phyloP scores from a whole-genome alignment of 257 asterid species.

The Solanum dulcamara region DNA sequence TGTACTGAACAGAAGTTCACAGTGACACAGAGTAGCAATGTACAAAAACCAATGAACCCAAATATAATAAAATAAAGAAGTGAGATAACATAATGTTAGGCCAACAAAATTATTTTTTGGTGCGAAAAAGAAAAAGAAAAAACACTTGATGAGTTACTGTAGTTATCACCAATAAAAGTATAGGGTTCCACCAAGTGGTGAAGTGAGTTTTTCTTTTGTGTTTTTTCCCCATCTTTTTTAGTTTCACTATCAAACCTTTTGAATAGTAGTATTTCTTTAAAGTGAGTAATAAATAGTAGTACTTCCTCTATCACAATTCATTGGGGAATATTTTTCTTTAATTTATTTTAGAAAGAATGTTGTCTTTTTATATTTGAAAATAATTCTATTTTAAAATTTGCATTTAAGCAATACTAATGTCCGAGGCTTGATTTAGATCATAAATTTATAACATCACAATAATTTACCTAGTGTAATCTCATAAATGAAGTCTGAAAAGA shows the following conservation, averaged over 20 bases:
- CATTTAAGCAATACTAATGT: not conserved
- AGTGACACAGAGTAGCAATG: not conserved
- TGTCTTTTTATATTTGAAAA: not conserved
- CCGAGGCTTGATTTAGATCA: not conserved
- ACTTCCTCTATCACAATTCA: not conserved
- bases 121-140: not conserved
- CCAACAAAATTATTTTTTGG: not conserved
- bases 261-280: not conserved
- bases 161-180: not conserved
- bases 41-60: not conserved
- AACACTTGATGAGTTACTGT: not conserved
- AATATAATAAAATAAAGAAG: not conserved
- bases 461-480: not conserved
- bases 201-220: not conserved
- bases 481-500: not conserved
- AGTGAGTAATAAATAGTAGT: not conserved
- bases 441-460: not conserved
- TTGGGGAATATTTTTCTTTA: not conserved
- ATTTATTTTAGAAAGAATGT: not conserved
- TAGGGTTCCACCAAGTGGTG: not conserved
- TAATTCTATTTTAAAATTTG: not conserved
- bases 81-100: not conserved
- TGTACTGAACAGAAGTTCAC: not conserved
- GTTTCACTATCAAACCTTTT: not conserved
- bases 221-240: not conserved